Evolutionary conservation across 2,329 filamentous ascomycete species (phyloP).

Genomic region (Stagonosporopsis vannaccii): DNA sequence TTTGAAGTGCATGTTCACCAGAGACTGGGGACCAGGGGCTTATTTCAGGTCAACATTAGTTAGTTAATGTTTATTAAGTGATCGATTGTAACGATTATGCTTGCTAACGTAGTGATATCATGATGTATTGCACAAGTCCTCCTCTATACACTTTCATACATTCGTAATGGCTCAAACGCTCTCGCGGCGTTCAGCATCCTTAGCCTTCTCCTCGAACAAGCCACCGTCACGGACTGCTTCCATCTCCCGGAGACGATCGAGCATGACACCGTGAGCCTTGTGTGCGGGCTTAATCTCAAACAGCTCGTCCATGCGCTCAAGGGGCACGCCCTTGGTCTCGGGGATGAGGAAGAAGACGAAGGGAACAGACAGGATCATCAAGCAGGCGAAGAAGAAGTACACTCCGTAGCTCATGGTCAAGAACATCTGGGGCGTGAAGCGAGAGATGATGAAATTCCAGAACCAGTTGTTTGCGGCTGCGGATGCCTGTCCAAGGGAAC

Average conservation of each 20-base stretch:
- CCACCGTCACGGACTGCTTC: slow-evolving; percentile 41
- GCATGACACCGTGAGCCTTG: slow-evolving; percentile 51
- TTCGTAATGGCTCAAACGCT: slow-evolving; percentile 1
- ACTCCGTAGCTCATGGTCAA: slow-evolving; percentile 54
- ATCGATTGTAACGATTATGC: neutral
- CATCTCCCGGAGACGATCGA: slow-evolving; percentile 46
- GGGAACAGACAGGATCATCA: slow-evolving; percentile 55
- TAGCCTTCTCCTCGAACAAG: slow-evolving; percentile 17
- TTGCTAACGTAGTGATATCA: neutral
- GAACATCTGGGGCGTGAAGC: slow-evolving; percentile 72
- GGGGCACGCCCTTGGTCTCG: slow-evolving; percentile 55
- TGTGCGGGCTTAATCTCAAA: slow-evolving; percentile 53
- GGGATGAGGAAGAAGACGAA: slow-evolving; percentile 56
- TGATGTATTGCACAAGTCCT: neutral
- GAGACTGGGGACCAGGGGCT: too few relatives aligned
- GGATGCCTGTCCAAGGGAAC: slow-evolving; percentile 71
- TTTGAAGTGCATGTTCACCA: too few relatives aligned
- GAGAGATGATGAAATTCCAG: slow-evolving; percentile 72
- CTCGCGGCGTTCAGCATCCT: slow-evolving; percentile 17
- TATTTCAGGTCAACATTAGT: too few relatives aligned
- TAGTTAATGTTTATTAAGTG: neutral
- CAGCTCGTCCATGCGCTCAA: slow-evolving; percentile 57
- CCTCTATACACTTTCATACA: neutral
- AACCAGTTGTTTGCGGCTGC: slow-evolving; percentile 76
- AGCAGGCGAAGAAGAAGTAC: slow-evolving; percentile 58